Base-by-base conservation (phyloP, 306 rosid genomes). In the Vicia faba region DNA sequence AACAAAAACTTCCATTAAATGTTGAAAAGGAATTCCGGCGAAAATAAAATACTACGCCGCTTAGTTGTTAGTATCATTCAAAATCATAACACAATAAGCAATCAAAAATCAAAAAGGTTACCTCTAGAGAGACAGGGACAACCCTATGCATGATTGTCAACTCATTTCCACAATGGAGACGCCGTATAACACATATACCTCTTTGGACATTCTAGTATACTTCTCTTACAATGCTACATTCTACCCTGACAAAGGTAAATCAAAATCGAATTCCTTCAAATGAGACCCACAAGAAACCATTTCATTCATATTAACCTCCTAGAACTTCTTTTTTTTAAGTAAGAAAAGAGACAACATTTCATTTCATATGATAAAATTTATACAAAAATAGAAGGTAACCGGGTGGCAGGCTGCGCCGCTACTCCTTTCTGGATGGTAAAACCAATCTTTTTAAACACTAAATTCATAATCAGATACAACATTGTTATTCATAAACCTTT, bases 261-360 rank as follows among this genome's bases (percentile, higher is more conserved):
- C 67, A 66, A 74, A 74, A 55, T 45, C 33, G 23, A 53, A 11
- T 11, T 5, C 12, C 68, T 13, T 39, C 41, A 62, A 54, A 50
- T 64, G 23, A 51, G 65, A 73, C 26, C 13, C 16, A 18, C 11
- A 53, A 72, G 16, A 73, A 40, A 41, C 13, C 25, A 33, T 33
- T 33, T 33, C 2, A 33, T 33, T 33, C 38, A 33, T 33, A 31
- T 1, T 33, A 33, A 33, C 9, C n/a, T n/a, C n/a, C n/a, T n/a
- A n/a, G n/a, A n/a, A n/a, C n/a, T n/a, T n/a, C n/a, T n/a, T n/a
- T n/a, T n/a, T n/a, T n/a, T n/a, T n/a, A n/a, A n/a, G n/a, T n/a
- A n/a, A n/a, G n/a, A n/a, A n/a, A n/a, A n/a, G n/a, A n/a, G n/a
- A n/a, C n/a, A n/a, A n/a, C n/a, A n/a, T n/a, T n/a, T n/a, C n/a